Percentiles rank a stretch among this genome's conserved stretches.
Evolutionary conservation across 2,329 filamentous ascomycete genomes (phyloP).

Genomic region (Penicillium glabrum): DNA sequence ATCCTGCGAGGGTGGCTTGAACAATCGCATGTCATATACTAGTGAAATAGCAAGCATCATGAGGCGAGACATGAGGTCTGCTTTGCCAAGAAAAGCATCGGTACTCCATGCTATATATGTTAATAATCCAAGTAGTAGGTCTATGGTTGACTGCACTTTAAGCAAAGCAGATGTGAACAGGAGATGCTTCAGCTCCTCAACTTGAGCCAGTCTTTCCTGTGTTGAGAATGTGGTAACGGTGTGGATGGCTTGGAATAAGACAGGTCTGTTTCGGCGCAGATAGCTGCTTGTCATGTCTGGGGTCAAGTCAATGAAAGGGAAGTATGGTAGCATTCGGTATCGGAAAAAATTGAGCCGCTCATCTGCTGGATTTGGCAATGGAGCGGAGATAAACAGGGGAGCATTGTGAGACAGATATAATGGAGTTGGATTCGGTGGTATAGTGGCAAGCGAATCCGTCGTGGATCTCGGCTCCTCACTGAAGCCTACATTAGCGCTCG

Average conservation of each 20-base stretch:
- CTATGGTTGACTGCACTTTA: slow-evolving; percentile 32
- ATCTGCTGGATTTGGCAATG: slow-evolving; percentile 15
- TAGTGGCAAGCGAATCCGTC: too few relatives aligned
- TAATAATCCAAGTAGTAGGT: slow-evolving; percentile 38
- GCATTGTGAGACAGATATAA: neutral
- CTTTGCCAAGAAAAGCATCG: slow-evolving; percentile 33
- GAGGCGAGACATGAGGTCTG: slow-evolving; percentile 34
- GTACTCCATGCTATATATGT: slow-evolving; percentile 41
- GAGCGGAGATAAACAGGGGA: neutral
- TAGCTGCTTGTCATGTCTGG: slow-evolving; percentile 28
- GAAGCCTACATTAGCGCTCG: neutral
- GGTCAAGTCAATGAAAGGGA: slow-evolving; percentile 36
- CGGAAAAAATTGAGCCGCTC: slow-evolving; percentile 30
- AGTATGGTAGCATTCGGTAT: slow-evolving; percentile 35
- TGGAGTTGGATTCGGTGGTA: neutral
- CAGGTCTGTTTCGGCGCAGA: slow-evolving; percentile 33
- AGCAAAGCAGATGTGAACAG: slow-evolving; percentile 31
- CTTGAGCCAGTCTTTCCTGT: slow-evolving; percentile 24
- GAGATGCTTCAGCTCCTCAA: slow-evolving; percentile 31
- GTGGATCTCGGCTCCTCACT: too few relatives aligned
- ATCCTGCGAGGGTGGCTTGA: slow-evolving; percentile 31
- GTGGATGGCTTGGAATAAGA: slow-evolving; percentile 38
- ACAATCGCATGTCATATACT: slow-evolving; percentile 37
- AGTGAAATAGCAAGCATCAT: slow-evolving; percentile 41
- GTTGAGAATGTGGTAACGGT: slow-evolving; percentile 34